Evolutionary conservation across 306 rosid genomes (phyloP).

Genomic region (Heteromeles arbutifolia): DNA sequence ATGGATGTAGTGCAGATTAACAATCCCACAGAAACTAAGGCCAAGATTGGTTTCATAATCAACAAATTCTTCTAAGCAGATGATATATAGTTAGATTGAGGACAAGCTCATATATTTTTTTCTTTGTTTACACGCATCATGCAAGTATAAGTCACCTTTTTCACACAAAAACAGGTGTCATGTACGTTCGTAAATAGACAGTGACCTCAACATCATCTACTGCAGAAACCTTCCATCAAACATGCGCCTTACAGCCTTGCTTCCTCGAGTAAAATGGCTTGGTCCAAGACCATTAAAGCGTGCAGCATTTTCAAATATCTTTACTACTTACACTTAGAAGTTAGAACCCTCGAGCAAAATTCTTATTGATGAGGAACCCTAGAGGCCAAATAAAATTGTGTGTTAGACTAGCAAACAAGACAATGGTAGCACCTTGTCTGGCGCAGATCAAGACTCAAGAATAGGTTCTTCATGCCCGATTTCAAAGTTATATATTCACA

Average conservation of each 20-base stretch:
- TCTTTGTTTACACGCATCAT: too few species aligned
- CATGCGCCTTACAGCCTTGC: not conserved
- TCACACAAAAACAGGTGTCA: not conserved
- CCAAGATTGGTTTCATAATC: not conserved
- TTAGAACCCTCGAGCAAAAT: not conserved
- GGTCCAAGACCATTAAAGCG: not conserved
- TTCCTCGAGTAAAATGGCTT: not conserved
- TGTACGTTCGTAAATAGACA: not conserved
- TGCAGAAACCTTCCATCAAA: not conserved
- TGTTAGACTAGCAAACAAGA: not conserved
- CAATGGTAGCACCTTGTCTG: not conserved
- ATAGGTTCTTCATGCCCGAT: not conserved
- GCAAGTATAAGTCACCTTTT: not conserved
- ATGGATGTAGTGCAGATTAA: too few species aligned
- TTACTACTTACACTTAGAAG: not conserved
- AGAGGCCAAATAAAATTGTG: not conserved
- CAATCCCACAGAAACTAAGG: not conserved
- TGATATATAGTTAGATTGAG: not conserved
- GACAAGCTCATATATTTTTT: not conserved
- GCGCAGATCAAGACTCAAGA: not conserved
- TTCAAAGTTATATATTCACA: not conserved
- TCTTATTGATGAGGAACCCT: too few species aligned
- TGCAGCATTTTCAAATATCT: not conserved
- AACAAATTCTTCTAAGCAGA: not conserved
- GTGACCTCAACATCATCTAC: not conserved